Conservation (phyloP, 345 rosid species). For the Boechera divaricarpa region DNA sequence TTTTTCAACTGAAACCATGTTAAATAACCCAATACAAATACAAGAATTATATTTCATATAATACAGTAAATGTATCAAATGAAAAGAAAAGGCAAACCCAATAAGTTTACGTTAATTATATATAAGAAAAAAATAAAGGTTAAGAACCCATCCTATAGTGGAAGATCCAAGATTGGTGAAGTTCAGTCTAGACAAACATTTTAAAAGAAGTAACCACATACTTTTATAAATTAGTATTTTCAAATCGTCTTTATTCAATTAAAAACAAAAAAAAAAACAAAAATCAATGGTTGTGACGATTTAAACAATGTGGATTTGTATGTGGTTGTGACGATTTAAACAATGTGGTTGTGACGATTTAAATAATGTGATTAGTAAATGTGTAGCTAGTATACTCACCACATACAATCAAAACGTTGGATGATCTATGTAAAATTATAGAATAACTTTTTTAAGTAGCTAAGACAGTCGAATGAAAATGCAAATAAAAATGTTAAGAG, state of each 20-base stretch:
- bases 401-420: neutral
- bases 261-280: too few species aligned
- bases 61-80: neutral
- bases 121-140: neutral
- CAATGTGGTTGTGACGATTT: neutral
- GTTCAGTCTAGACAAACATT: conserved; percentile 1
- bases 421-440: neutral
- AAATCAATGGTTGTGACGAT: neutral
- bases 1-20: neutral
- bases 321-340: neutral
- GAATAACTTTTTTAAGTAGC: neutral
- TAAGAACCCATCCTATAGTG: neutral
- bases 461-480: neutral
- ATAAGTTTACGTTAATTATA: neutral
- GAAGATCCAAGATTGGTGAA: conserved; percentile 15
- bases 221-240: neutral
- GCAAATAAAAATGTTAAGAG: neutral
- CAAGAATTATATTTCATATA: neutral
- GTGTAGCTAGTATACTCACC: neutral
- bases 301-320: neutral
- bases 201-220: neutral
- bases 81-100: neutral
- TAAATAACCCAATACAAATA: neutral
- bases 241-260: too few species aligned
- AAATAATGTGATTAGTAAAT: neutral